Base-by-base conservation (phyloP, 2,329 filamentous ascomycete genomes). In the Bisporella sp. region DNA sequence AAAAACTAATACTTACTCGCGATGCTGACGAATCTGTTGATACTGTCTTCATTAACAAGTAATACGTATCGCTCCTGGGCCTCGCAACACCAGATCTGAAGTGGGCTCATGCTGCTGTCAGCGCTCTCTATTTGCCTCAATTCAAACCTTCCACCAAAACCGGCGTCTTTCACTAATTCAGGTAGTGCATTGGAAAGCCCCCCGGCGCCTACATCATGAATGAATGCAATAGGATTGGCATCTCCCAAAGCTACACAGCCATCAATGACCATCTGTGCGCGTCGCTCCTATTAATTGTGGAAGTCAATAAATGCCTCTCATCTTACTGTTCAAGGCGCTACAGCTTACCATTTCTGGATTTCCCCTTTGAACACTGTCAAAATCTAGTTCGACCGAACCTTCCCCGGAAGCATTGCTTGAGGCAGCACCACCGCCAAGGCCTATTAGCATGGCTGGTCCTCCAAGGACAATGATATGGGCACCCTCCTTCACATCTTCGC, bases 1-100 rank as follows among this genome's bases (percentile, higher is more conserved):
- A 4, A 12, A 39, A 32, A 5, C 5, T 13, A 11, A 39, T 11
- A 70, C 72, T 64, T 70, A 71, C 72, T 73, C 66, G 80, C 83
- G 51, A 85, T 85, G 65, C 73, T 81, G 42, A 74, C 73, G 62
- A 85, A 99, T 75, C 70, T 83, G 61, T 92, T 90, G 63, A 97
- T 79, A 48, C 83, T 78, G 21, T 93, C 85, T 47, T 82, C 80
- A 54, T 91, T 89, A 55, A 99, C 82, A 6, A 95, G 84, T 61
- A 99, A 74, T 6, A 99, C 93, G 62, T 99, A 99, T 66, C 93
- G 80, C 69, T 99, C 93, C 66, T 99, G 93, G 0, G 93, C 89
- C 68, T 97, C 92, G 61, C 92, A 95, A 69, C 93, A 96, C 91
- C 92, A 97, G 44, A 99, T 96, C 66, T 97, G 89, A 51, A 99